phyloP scores from a whole-genome alignment of 768 basidiomycete species.

The Suillus decipiens region DNA sequence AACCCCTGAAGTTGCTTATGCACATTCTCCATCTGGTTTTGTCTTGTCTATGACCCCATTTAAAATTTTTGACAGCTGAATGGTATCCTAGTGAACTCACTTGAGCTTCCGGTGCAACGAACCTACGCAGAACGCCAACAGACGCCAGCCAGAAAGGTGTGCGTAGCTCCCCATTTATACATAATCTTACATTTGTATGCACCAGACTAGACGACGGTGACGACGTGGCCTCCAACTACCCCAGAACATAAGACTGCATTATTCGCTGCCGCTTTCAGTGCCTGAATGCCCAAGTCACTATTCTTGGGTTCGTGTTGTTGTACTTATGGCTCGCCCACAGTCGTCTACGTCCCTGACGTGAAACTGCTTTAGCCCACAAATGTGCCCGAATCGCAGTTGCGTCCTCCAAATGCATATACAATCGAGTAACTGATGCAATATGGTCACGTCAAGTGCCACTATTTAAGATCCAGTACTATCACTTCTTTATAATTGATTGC shows the following conservation, averaged over 20 bases:
- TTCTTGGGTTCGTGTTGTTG: no score
- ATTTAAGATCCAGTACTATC: no score
- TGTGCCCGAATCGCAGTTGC: no score
- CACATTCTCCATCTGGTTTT: not conserved
- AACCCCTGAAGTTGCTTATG: not conserved
- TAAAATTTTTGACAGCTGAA: no score
- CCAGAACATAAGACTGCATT: no score
- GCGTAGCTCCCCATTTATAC: not conserved
- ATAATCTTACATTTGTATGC: no score
- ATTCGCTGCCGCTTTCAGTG: not conserved
- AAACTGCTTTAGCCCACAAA: not conserved
- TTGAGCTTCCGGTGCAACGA: not conserved
- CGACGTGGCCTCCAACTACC: not conserved
- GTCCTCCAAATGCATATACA: no score
- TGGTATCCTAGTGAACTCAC: not conserved
- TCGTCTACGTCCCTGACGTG: not conserved
- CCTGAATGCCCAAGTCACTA: no score
- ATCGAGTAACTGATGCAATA: no score
- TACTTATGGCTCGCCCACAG: no score
- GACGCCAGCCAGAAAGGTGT: not conserved
- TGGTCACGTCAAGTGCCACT: no score
- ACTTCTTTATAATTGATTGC: not conserved
- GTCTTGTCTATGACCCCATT: no score
- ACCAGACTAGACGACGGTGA: not conserved
- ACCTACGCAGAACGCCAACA: not conserved